Conservation (phyloP, 2,329 filamentous ascomycete species). For the Penicillium sp. region DNA sequence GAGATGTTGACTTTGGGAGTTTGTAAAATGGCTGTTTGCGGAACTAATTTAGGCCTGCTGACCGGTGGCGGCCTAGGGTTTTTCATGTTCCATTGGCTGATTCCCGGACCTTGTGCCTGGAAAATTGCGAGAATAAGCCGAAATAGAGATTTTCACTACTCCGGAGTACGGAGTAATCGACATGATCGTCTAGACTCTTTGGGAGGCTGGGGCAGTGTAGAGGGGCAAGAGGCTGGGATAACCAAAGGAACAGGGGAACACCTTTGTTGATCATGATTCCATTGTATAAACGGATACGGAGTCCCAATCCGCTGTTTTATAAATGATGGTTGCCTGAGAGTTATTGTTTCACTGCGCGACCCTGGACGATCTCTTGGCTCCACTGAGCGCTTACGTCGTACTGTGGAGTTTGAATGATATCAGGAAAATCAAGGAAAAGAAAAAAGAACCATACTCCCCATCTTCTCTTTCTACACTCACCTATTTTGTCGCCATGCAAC, state of each 20-base stretch:
- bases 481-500: constrained; percentile 10
- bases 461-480: constrained; percentile 1
- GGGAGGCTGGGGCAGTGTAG: constrained; percentile 1
- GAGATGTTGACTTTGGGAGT: too few species aligned
- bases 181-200: background rate
- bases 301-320: background rate
- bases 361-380: constrained; percentile 8
- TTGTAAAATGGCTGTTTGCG: background rate
- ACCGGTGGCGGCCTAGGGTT: background rate
- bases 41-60: background rate
- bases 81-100: background rate
- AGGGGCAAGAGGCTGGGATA: background rate
- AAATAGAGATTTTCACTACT: background rate
- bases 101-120: background rate
- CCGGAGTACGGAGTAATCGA: background rate
- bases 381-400: constrained; percentile 14
- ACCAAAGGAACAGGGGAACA: background rate
- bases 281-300: background rate
- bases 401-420: constrained; percentile 14
- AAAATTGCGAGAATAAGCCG: background rate
- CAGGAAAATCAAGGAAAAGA: constrained; percentile 1
- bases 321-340: constrained; percentile 5
- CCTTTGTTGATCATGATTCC: background rate
- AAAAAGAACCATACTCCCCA: background rate
- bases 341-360: background rate